These are phyloP conservation scores for Fusarium cicatricum DNA, from an alignment of 2,329 filamentous ascomycete genomes.

Conservation along the genomic window DNA sequence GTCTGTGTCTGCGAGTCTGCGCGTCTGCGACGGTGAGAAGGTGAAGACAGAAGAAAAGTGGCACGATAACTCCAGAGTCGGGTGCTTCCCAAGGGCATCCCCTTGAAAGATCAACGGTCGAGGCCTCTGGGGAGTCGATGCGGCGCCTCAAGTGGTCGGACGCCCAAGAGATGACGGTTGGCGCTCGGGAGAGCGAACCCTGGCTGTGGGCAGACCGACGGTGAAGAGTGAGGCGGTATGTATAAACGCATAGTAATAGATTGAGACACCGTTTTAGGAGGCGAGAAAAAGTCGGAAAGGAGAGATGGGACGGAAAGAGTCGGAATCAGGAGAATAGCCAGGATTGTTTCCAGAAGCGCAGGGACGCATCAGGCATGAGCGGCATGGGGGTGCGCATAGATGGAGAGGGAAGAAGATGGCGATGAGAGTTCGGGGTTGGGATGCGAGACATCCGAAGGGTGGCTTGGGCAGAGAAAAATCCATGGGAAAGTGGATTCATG, in stretches of 20 bases:
- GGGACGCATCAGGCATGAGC: not conserved
- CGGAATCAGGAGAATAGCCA: slow-evolving; percentile 20
- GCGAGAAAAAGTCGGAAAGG: slow-evolving; percentile 25
- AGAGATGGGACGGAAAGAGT: slow-evolving; percentile 25
- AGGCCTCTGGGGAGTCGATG: slow-evolving; percentile 6
- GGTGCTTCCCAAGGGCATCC: slow-evolving; percentile 16
- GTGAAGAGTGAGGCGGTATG: slow-evolving; percentile 22
- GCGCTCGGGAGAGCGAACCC: slow-evolving; percentile 8
- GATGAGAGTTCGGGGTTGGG: slow-evolving; percentile 15
- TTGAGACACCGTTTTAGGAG: slow-evolving; percentile 6
- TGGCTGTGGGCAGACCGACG: slow-evolving; percentile 35
- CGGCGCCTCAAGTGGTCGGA: slow-evolving; percentile 18
- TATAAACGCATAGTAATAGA: slow-evolving; percentile 8
- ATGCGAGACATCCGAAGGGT: slow-evolving; percentile 29
- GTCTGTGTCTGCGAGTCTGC: not conserved
- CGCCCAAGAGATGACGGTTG: slow-evolving; percentile 11
- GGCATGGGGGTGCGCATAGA: slow-evolving; percentile 10
- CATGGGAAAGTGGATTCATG: slow-evolving; percentile 21
- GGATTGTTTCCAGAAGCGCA: slow-evolving; percentile 7
- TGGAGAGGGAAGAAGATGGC: slow-evolving; percentile 12
- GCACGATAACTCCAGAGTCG: slow-evolving; percentile 21
- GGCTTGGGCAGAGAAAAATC: slow-evolving; percentile 13
- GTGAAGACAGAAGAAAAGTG: slow-evolving; percentile 20
- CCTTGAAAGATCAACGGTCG: slow-evolving; percentile 9
- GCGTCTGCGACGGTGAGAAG: slow-evolving; percentile 1